phyloP scores from a whole-genome alignment of 768 basidiomycete genomes.

The Tylopilus rubrobrunneus region DNA sequence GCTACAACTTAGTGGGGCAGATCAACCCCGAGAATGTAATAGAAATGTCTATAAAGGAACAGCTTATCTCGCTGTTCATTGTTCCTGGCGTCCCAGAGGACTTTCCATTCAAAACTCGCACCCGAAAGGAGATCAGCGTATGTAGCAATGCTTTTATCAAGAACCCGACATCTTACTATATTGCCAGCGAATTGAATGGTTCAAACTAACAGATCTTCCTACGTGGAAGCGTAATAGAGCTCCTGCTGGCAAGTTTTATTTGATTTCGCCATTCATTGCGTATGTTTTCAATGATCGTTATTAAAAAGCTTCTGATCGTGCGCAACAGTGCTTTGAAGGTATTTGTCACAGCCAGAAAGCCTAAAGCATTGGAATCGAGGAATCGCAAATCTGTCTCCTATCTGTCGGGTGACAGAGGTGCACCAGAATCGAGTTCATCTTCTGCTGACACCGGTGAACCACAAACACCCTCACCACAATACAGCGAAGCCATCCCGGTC shows the following conservation, averaged over 20 bases:
- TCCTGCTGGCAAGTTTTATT: constrained; percentile 79
- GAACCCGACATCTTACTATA: constrained; percentile 8
- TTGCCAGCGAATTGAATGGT: constrained; percentile 93
- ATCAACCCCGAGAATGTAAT: constrained; percentile 67
- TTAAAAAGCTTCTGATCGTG: constrained; percentile 3
- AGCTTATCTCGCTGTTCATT: constrained; percentile 87
- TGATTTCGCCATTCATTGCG: constrained; percentile 93
- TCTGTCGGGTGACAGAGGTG: constrained; percentile 29
- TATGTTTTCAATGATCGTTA: constrained; percentile 34
- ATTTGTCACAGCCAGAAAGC: constrained; percentile 64
- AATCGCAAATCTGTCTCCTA: constrained; percentile 34
- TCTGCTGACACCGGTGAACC: constrained; percentile 58
- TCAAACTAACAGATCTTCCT: constrained; percentile 81
- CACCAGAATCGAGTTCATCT: constrained; percentile 66
- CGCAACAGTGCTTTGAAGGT: constrained; percentile 43
- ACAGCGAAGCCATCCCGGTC: constrained; percentile 37
- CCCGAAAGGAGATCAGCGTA: constrained; percentile 97
- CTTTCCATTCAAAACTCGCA: constrained; percentile 87
- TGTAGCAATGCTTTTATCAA: constrained; percentile 23
- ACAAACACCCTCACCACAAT: constrained; percentile 61
- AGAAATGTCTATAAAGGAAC: constrained; percentile 84
- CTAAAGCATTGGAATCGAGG: constrained; percentile 36
- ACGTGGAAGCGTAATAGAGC: constrained; percentile 84
- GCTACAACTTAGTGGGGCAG: constrained; percentile 78
- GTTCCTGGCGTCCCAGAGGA: constrained; percentile 86